phyloP scores from a whole-genome alignment of 306 rosid genomes.

The Cicer bijugum region DNA sequence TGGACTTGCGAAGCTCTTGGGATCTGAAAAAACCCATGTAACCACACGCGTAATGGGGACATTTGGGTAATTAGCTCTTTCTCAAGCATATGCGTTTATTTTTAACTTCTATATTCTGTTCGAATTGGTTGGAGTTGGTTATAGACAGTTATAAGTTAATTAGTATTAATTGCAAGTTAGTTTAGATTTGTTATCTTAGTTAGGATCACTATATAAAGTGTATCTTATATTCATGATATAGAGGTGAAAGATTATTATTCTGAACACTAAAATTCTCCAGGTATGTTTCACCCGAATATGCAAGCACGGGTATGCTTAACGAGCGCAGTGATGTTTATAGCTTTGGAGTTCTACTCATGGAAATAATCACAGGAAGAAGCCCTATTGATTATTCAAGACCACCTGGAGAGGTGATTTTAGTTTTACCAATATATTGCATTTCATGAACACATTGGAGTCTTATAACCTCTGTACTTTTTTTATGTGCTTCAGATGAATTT shows the following conservation, averaged over 20 bases:
- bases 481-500: slow-evolving; percentile 78
- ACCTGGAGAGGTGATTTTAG: slow-evolving; percentile 77
- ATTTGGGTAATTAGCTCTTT: slow-evolving; percentile 67
- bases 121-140: no score
- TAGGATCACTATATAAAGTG: no score
- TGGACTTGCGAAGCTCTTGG: slow-evolving; percentile 95
- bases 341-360: slow-evolving; percentile 95
- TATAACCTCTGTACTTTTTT: slow-evolving; percentile 18
- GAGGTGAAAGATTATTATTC: neutral
- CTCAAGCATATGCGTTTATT: slow-evolving; percentile 16
- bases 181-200: no score
- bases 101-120: neutral
- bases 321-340: slow-evolving; percentile 95
- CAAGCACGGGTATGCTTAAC: slow-evolving; percentile 95
- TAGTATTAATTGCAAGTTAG: no score
- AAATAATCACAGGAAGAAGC: slow-evolving; percentile 93
- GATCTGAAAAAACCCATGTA: slow-evolving; percentile 80
- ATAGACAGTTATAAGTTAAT: no score
- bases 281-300: slow-evolving; percentile 96
- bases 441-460: slow-evolving; percentile 6
- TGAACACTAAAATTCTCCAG: slow-evolving; percentile 50
- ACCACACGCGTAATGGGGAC: slow-evolving; percentile 99
- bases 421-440: slow-evolving; percentile 16
- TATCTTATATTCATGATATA: no score
- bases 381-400: slow-evolving; percentile 92